Base-by-base conservation (phyloP, 805 yeast species). In the Pachysolen tannophilus region DNA sequence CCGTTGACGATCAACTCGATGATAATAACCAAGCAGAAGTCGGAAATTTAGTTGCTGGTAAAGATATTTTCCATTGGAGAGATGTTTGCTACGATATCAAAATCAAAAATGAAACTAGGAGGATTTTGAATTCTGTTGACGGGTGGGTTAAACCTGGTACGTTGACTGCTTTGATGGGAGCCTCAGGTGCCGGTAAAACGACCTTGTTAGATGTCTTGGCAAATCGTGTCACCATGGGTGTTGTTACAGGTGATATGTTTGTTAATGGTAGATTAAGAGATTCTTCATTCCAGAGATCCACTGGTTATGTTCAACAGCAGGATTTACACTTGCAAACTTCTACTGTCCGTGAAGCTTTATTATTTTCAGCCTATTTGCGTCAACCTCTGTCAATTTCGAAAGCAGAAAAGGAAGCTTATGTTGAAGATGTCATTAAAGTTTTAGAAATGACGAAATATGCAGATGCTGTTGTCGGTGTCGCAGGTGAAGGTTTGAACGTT, bases 101-200 rank as follows among this genome's bases (percentile, higher is more conserved):
- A 45, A 72, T 74, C 43, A 71, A 75, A 44, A 56, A 55, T 23
- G 78, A 68, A 39, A 60, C 56, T 5, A 60, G 58, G 40, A 60
- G 63, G 30, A 42, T 48, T 25, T 56, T 75, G 35, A 59, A 67
- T 43, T 61, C 65, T 48, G 72, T 75, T 31, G 74, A 71, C 47
- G 90, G 90, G 33, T 82, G 77, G 66, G 85, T 80, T 37, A 77
- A 76, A 49, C 90, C 90, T 14, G 90, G 90, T 47, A 80, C 82
- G 38, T 64, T 82, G 56, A 81, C 88, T 28, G 90, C 90, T 5
- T 63, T 82, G 39, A 81, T 82, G 88, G 92, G 92, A 49, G 82
- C 80, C 35, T 82, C 90, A 23, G 92, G 92, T 61, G 92, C 92
- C 30, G 92, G 92, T 62, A 82, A 82, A 50, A 82, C 92, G 18